Evolutionary conservation across 345 rosid species (phyloP), one percentile per base, ranked within the genome.

Genomic region (Lumnitzera racemosa): DNA sequence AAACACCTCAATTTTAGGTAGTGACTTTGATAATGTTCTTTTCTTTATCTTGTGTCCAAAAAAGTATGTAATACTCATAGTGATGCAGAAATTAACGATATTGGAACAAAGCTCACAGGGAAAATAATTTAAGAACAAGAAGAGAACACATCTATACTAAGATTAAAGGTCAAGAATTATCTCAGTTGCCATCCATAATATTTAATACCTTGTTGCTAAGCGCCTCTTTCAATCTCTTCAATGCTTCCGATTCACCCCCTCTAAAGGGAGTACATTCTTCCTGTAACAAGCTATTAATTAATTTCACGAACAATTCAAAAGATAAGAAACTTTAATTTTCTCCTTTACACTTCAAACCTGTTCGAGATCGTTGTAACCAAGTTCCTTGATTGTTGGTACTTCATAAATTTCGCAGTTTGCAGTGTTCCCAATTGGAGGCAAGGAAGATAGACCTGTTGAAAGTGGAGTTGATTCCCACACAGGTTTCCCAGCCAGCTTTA

Each of bases 401-500:
- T 76, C 75, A 15, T 71, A 81, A 57, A 89, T 61, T 61, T 77
- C 76, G 59, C 71, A 81, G 53, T 57, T 55, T 65, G 89, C 80
- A 67, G 81, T 65, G 64, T 80, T 79, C 62, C 91, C 98, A 66
- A 81, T 64, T 0, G 91, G 86, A 65, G 98, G 89, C 63, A 89
- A 69, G 5, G 82, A 85, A 62, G 91, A 55, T 64, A 78, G 61
- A 3, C 79, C 51, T 47, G 75, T 64, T 2, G 68, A 50, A 70
- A 92, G 84, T 2, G 79, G 84, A 6, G 84, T 70, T 1, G 78
- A 73, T 24, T 65, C 77, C 89, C 95, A 87, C 50, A 79, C 65
- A 3, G 98, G 98, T 72, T 85, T 76, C 25, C 96, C 98, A 24
- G 94, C 90, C 47, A 92, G 74, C 91, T 92, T 92, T 56, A 92